These are phyloP conservation scores for Heliamphora pulchella DNA, from an alignment of 179 eudicot species.

Conservation along the genomic window DNA sequence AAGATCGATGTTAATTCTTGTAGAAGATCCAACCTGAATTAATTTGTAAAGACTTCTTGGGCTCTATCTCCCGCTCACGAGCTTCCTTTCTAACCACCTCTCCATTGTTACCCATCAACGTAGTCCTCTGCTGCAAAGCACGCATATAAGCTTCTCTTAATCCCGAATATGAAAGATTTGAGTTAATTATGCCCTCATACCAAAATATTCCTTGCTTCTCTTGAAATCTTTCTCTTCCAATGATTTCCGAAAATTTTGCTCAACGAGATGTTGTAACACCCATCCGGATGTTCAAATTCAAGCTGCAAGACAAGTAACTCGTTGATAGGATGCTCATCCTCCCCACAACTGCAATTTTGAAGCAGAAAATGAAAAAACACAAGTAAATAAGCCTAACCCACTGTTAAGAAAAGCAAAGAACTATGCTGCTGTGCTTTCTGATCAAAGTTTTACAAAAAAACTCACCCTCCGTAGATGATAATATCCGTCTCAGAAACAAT, in stretches of 20 bases:
- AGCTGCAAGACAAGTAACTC: constrained; percentile 67
- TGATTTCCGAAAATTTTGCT: constrained; percentile 42
- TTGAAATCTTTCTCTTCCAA: constrained; percentile 23
- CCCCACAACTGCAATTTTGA: constrained; percentile 59
- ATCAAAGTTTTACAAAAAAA: not conserved
- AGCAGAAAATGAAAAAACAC: constrained; percentile 4
- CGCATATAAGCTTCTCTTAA: not conserved
- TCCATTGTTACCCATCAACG: constrained; percentile 32
- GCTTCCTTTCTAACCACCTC: constrained; percentile 27
- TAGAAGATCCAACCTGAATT: constrained; percentile 28
- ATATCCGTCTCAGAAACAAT: constrained; percentile 48
- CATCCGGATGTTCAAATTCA: constrained; percentile 43
- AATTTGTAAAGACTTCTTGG: constrained; percentile 18
- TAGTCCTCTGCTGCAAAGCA: constrained; percentile 34
- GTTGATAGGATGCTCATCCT: constrained; percentile 78
- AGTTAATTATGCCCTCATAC: constrained; percentile 18
- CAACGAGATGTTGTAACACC: constrained; percentile 33
- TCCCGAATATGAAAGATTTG: not conserved
- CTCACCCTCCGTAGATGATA: constrained; percentile 82
- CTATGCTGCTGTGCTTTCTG: no score
- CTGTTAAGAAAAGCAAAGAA: not conserved
- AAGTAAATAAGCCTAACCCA: not conserved
- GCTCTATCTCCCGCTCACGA: constrained; percentile 23
- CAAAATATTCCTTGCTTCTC: constrained; percentile 28
- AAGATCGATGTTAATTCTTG: not conserved